A percentile compares a stretch with the other conserved stretches of the same genome.
Conservation (phyloP, 257 asterid species). For the Jasminum sambac region DNA sequence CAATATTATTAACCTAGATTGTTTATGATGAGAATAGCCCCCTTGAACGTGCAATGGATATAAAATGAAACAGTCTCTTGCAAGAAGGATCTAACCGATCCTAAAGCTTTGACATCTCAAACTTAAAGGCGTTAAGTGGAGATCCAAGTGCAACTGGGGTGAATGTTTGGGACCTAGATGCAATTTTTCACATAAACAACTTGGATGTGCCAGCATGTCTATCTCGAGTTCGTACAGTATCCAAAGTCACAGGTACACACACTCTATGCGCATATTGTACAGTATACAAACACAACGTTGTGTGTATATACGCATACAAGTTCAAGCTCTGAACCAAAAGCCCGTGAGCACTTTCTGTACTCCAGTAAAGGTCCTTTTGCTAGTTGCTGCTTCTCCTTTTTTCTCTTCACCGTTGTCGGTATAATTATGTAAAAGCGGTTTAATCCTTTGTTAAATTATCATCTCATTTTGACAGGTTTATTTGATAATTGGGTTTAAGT, state of each 20-base stretch:
- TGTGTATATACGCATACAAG: constrained; percentile 11
- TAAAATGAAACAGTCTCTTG: too few relatives aligned
- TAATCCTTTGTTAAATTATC: background rate
- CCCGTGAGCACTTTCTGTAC: constrained; percentile 25
- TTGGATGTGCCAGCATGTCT: constrained; percentile 13
- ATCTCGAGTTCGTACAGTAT: constrained; percentile 19
- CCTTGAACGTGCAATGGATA: too few relatives aligned
- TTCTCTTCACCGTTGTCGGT: background rate
- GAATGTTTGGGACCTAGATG: background rate
- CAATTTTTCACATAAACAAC: background rate
- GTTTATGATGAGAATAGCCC: too few relatives aligned
- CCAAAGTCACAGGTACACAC: constrained; percentile 26
- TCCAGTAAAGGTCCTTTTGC: constrained; percentile 2
- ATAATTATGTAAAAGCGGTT: background rate
- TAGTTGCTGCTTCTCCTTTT: background rate
- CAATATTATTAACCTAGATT: too few relatives aligned
- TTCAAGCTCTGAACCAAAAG: constrained; percentile 20
- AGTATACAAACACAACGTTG: constrained; percentile 19
- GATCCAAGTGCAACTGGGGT: background rate
- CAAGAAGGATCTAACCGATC: too few relatives aligned
- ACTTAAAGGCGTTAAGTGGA: too few relatives aligned
- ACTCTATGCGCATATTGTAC: constrained; percentile 4
- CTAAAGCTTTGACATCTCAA: too few relatives aligned
- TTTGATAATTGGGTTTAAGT: background rate
- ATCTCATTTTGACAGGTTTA: background rate